phyloP scores from a whole-genome alignment of 176 grass and related monocot genomes.

The Poa annua region DNA sequence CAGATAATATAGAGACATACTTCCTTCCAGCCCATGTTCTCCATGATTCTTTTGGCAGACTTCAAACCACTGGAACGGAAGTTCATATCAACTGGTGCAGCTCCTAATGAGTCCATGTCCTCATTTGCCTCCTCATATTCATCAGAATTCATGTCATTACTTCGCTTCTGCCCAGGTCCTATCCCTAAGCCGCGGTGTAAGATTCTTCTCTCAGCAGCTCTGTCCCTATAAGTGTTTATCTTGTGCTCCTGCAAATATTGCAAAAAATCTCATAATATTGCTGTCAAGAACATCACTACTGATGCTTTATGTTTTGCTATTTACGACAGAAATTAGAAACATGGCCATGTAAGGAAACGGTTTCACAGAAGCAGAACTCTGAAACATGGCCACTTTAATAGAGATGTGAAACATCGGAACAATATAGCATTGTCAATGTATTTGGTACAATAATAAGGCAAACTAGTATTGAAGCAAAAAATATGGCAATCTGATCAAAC shows the following conservation, averaged over 20 bases:
- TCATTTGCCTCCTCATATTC: conserved; percentile 51
- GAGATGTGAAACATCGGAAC: conserved; percentile 25
- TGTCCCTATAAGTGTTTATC: conserved; percentile 73
- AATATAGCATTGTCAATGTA: background rate
- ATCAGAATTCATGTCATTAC: conserved; percentile 12
- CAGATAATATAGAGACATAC: conserved; percentile 50
- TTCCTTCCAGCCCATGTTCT: conserved; percentile 96
- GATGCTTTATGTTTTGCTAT: background rate
- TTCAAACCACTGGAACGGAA: conserved; percentile 55
- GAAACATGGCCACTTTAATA: background rate
- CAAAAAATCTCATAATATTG: conserved; percentile 24
- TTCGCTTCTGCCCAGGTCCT: conserved; percentile 69
- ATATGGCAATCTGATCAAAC: background rate
- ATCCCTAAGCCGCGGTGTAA: conserved; percentile 70
- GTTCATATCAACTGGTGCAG: conserved; percentile 53
- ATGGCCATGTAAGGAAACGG: background rate
- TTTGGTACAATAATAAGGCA: background rate
- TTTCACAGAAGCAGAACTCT: conserved; percentile 4
- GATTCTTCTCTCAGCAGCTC: conserved; percentile 84
- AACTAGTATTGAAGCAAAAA: conserved; percentile 16
- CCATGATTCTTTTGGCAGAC: conserved; percentile 82
- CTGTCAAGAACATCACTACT: conserved; percentile 28
- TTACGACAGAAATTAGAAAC: conserved; percentile 2
- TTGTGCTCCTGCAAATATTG: conserved; percentile 50
- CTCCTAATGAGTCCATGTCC: conserved; percentile 48